Conservation (phyloP, 257 asterid genomes). For the Scutellaria baicalensis region DNA sequence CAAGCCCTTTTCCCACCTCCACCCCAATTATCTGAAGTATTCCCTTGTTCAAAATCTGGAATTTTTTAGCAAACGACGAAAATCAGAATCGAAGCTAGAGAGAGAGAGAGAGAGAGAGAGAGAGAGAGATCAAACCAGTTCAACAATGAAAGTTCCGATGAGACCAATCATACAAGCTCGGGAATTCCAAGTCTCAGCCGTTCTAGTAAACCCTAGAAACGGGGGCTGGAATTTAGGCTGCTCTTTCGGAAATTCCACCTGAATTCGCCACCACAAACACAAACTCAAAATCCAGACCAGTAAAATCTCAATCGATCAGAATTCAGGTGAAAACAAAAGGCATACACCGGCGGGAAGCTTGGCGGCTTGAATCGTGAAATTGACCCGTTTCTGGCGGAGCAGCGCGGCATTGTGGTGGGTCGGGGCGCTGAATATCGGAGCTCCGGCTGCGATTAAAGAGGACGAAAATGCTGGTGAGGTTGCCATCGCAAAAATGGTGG, state of each 20-base stretch:
- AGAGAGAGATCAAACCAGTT: conserved; percentile 40
- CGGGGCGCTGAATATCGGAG: background rate
- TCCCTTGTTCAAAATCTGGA: conserved; percentile 80
- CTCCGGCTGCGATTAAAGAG: conserved; percentile 33
- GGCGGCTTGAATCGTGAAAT: conserved; percentile 59
- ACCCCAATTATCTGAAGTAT: conserved; percentile 75
- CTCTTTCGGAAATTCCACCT: conserved; percentile 72
- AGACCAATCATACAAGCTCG: conserved; percentile 85
- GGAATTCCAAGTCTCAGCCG: conserved; percentile 90
- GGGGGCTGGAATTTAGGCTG: conserved; percentile 66
- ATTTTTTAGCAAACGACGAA: background rate
- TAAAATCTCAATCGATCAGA: background rate
- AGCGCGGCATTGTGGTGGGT: conserved; percentile 14
- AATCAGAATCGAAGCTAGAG: background rate
- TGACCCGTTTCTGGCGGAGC: conserved; percentile 14
- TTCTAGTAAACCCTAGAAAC: conserved; percentile 66
- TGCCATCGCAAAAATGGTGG: conserved; percentile 20
- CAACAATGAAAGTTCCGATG: conserved; percentile 65
- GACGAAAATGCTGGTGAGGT: conserved; percentile 33
- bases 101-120: background rate
- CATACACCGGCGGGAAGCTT: conserved; percentile 80
- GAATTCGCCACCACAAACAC: background rate
- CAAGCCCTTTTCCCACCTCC: conserved; percentile 90
- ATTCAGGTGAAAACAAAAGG: background rate
- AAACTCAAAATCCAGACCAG: background rate